Base-by-base conservation (phyloP, 306 rosid genomes). In the Coriaria nepalensis region DNA sequence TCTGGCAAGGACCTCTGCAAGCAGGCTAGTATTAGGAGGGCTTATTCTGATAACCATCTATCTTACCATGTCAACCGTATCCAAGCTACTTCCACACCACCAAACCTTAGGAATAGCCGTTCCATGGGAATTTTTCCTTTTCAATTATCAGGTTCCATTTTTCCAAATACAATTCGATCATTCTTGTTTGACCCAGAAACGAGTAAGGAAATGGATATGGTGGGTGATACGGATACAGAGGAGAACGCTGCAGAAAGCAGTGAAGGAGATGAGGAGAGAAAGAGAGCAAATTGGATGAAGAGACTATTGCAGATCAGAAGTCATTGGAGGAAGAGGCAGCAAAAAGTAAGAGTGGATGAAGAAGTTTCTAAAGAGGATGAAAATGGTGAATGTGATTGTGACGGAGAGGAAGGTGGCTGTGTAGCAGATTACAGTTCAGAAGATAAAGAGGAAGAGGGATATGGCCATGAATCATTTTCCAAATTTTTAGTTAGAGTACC, bases 201-300 rank as follows among this genome's bases (percentile, higher is more conserved):
- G 32, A 60, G 79, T 37, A 68, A 62, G 73, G 76, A 64, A 10
- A 56, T 60, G 52, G 44, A 52, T 42, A 8, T 32, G 48, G 42
- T 2, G 35, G 59, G 29, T 9, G 13, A 37, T 8, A 10, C 40
- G 7, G 43, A 45, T 2, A 10, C 36, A 52, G 71, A 61, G 65
- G 79, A 69, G 54, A 63, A 41, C 47, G 49, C 8, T 14, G 68
- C 38, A 51, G 72, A 57, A 43, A 37, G 11, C 8, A 47, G 47
- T 6, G 10, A 34, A 35, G 63, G 49, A 55, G 94, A 55, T 33
- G 79, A 71, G 29, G 69, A 57, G 47, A 59, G 43, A 13, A 71
- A 74, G 58, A 76, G 90, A 70, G 75, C 85, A 20, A 90, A 81
- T 44, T 85, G 97, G 94, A 65, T 90, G 14, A 87, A 78, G 74